Evolutionary conservation across 768 basidiomycete genomes (phyloP), one percentile per base, ranked within the genome.

Genomic region (Trametes cubensis): DNA sequence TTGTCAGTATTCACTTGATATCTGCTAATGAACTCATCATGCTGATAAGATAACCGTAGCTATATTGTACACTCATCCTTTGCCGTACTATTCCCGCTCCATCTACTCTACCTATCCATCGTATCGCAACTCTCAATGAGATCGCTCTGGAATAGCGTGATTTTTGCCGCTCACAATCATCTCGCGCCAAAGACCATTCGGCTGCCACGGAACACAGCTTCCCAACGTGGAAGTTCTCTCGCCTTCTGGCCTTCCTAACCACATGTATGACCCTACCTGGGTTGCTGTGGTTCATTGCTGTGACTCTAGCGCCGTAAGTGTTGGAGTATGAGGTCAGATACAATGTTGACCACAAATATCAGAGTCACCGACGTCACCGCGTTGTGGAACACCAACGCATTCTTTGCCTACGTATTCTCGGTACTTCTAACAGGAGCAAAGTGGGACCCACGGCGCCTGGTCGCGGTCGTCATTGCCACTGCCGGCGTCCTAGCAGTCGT

Each of bases 321-420:
- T 20, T 42, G 44, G 25, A 10, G 18, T 2, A 46, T 42, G 30
- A 21, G 44, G 46, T 21, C 6, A 55, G 42, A 14, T 21, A 25
- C 41, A 62, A 26, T 14, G 48, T 26, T 41, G 61, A 39, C 65
- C 62, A 7, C 13, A 6, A 40, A 30, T 34, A 25, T 17, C 63
- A 93, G 94, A 23, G 79, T 94, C 26, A 89, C 87, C 66, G 92
- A 95, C 74, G 85, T 95, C 26, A 95, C 93, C 34, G 74, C 77
- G 0, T 62, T 94, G 26, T 94, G 91, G 86, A 95, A 96, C 71
- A 87, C 90, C 8, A 92, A 90, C 68, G 89, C 92, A 0, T 95
- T 98, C 77, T 95, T 94, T 73, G 90, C 92, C 6, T 98, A 98
- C 71, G 72, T 94, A 26, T 84, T 98, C 72, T 84, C 88, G n/a